These are phyloP conservation scores for Tephrocybe sp. DNA, from an alignment of 768 basidiomycete genomes.

Conservation along the genomic window DNA sequence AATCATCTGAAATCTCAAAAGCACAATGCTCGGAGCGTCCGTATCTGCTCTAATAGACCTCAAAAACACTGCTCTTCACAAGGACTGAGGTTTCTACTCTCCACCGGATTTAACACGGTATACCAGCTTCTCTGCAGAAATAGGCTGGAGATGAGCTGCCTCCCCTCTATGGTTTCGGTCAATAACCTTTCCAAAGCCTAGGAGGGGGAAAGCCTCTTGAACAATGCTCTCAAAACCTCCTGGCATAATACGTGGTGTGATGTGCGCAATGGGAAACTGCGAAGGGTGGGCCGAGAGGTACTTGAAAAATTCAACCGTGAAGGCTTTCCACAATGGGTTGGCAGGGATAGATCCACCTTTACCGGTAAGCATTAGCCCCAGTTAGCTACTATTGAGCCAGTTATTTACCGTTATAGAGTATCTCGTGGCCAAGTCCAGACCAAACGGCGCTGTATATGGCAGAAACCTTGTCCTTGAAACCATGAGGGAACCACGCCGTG, in stretches of 20 bases:
- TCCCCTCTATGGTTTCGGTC: conserved; percentile 15
- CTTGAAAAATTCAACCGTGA: conserved; percentile 30
- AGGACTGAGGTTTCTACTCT: no score
- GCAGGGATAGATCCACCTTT: conserved; percentile 24
- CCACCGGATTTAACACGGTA: conserved; percentile 15
- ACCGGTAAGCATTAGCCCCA: not conserved
- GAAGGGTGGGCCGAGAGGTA: conserved; percentile 23
- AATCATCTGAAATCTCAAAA: no score
- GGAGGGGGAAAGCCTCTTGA: conserved; percentile 25
- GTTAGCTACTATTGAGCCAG: not conserved
- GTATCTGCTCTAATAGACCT: no score
- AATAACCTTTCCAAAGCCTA: conserved; percentile 27
- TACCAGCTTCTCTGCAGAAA: conserved; percentile 32
- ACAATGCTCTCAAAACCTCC: conserved; percentile 27
- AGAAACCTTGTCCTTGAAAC: conserved; percentile 22
- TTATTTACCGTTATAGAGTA: conserved; percentile 26
- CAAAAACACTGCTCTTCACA: no score
- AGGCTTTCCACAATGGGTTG: conserved; percentile 22
- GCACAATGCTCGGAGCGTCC: no score
- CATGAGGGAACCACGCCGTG: conserved; percentile 24
- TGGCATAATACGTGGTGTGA: conserved; percentile 31
- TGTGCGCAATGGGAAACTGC: conserved; percentile 23
- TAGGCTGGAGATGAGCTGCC: conserved; percentile 24
- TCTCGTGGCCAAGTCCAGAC: conserved; percentile 31
- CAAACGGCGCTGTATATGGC: conserved; percentile 31